phyloP scores from a whole-genome alignment of 129 eudicot species.

The Tagetes erecta region DNA sequence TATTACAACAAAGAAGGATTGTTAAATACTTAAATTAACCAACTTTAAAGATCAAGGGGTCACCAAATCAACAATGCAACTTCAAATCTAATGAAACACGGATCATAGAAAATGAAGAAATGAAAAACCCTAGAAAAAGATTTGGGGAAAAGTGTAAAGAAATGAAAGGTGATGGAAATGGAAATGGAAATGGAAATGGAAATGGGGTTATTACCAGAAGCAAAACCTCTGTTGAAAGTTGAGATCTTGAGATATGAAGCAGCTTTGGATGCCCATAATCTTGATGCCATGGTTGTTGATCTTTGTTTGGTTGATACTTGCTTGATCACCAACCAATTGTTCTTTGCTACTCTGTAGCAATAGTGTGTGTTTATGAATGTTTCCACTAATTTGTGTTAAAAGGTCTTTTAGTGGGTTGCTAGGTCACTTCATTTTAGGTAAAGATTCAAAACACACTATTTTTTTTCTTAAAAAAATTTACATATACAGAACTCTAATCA shows the following conservation, averaged over 20 bases:
- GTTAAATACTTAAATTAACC: too few relatives aligned
- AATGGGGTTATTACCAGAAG: conserved; percentile 50
- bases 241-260: conserved; percentile 62
- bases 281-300: conserved; percentile 46
- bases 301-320: neutral
- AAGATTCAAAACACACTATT: neutral
- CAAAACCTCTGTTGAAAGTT: conserved; percentile 52
- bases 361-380: conserved; percentile 1
- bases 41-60: neutral
- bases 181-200: conserved; percentile 13
- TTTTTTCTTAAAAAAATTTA: neutral
- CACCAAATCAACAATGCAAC: neutral
- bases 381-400: conserved; percentile 10
- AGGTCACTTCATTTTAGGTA: conserved; percentile 32
- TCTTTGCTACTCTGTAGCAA: conserved; percentile 17
- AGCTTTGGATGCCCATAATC: conserved; percentile 52
- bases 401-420: conserved; percentile 31
- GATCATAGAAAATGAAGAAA: conserved; percentile 19
- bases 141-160: neutral
- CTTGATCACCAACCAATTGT: conserved; percentile 14
- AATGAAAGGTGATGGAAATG: conserved; percentile 17
- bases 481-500: neutral
- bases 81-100: neutral
- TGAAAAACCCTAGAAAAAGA: conserved; percentile 26
- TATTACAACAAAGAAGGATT: too few relatives aligned